Conservation (phyloP, 2,329 filamentous ascomycete species). For the Pseudonectria foliicola region DNA sequence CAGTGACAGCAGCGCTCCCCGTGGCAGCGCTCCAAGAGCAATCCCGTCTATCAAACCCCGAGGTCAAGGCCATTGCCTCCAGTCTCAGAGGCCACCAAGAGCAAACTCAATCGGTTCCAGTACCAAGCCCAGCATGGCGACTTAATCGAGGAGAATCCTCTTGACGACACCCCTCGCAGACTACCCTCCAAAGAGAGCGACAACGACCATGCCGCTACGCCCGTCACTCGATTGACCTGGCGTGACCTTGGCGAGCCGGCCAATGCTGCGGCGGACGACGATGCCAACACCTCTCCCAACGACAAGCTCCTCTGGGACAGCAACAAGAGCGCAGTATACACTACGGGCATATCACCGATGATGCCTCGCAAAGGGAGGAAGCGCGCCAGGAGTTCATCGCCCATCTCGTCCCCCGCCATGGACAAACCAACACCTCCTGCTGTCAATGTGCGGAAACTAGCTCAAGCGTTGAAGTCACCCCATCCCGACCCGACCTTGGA, state of each 20-base stretch:
- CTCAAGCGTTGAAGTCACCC: constrained; percentile 55
- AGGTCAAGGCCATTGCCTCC: constrained; percentile 35
- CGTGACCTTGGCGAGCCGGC: constrained; percentile 48
- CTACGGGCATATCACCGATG: constrained; percentile 40
- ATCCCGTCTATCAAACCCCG: constrained; percentile 34
- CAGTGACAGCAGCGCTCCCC: constrained; percentile 31
- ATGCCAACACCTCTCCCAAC: constrained; percentile 47
- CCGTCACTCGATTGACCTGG: constrained; percentile 47
- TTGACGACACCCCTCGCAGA: constrained; percentile 8
- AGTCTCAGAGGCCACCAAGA: constrained; percentile 52
- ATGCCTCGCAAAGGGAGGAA: constrained; percentile 51
- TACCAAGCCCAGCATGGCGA: constrained; percentile 24
- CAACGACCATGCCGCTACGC: constrained; percentile 31
- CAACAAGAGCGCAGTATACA: constrained; percentile 34
- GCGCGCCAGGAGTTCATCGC: constrained; percentile 67
- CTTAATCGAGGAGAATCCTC: constrained; percentile 7
- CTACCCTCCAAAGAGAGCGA: constrained; percentile 11
- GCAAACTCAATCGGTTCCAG: constrained; percentile 53
- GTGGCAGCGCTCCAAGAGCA: constrained; percentile 50
- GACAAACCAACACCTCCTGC: constrained; percentile 37
- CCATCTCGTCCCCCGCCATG: constrained; percentile 56
- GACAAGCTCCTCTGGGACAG: constrained; percentile 57
- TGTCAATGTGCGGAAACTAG: constrained; percentile 52
- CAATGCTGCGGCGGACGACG: constrained; percentile 33
- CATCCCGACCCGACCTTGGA: constrained; percentile 67